Evolutionary conservation across 2,329 filamentous ascomycete species (phyloP).

Genomic region (Penicillium crustosum): DNA sequence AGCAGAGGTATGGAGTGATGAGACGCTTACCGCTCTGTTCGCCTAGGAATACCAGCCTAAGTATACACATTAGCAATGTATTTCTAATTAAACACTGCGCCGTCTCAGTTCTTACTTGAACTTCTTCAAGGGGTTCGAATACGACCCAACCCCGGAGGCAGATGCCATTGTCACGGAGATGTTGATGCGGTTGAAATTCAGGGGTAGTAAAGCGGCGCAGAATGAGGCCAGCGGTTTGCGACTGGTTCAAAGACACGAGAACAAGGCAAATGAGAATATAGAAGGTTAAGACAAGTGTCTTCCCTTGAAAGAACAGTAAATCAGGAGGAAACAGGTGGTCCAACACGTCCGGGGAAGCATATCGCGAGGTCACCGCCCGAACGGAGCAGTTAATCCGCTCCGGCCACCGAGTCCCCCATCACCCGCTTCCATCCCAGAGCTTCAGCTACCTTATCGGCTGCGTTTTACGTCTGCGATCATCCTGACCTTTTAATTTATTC

Average conservation of each 20-base stretch:
- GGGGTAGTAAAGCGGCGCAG: slow-evolving; percentile 26
- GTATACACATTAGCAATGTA: slow-evolving; percentile 30
- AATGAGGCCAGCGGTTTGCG: neutral
- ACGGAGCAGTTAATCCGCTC: slow-evolving; percentile 34
- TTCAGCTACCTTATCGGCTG: slow-evolving; percentile 22
- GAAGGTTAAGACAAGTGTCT: slow-evolving; percentile 3
- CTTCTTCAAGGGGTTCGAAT: slow-evolving; percentile 99
- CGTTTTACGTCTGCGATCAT: slow-evolving; percentile 17
- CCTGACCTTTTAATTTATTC: slow-evolving; percentile 22
- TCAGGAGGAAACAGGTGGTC: slow-evolving; percentile 6
- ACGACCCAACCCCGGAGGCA: slow-evolving; percentile 73
- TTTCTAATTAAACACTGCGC: neutral
- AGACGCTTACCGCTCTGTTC: slow-evolving; percentile 86
- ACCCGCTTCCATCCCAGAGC: slow-evolving; percentile 16
- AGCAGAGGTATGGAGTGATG: slow-evolving; percentile 7
- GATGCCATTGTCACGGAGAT: slow-evolving; percentile 64
- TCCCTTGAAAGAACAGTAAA: neutral
- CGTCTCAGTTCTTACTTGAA: slow-evolving; percentile 72
- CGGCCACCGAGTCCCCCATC: slow-evolving; percentile 28
- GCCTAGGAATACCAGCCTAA: slow-evolving; percentile 90
- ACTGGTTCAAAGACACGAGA: neutral
- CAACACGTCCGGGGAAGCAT: slow-evolving; percentile 29
- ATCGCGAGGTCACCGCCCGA: slow-evolving; percentile 20
- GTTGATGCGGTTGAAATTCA: slow-evolving; percentile 29
- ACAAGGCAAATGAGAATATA: slow-evolving; percentile 1